Percentiles rank a stretch among this genome's conserved stretches.
These are phyloP conservation scores for Exutisphaerella laricina DNA, from an alignment of 2,329 filamentous ascomycete genomes.

Conservation along the genomic window DNA sequence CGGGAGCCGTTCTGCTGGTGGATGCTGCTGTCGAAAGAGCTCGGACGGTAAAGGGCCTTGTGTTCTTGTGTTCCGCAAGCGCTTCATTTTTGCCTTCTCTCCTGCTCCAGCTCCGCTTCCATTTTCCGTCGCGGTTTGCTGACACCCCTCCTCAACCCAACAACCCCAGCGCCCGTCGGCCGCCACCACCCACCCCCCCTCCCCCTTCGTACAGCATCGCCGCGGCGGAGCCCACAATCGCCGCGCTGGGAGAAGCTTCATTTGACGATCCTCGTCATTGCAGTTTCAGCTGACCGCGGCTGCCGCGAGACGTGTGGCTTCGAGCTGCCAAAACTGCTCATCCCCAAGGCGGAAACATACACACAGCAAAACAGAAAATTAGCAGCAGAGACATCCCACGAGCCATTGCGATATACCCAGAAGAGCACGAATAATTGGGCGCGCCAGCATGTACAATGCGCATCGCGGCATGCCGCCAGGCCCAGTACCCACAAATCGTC, in stretches of 20 bases:
- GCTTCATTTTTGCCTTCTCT: not conserved
- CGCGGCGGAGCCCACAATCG: constrained; percentile 4
- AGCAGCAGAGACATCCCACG: not conserved
- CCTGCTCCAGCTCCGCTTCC: not conserved
- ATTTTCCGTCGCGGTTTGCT: not conserved
- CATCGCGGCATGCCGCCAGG: constrained; percentile 70
- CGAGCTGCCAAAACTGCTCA: too few relatives aligned
- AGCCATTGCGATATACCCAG: constrained; percentile 7
- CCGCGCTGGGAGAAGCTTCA: too few relatives aligned
- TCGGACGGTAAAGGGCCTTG: not conserved
- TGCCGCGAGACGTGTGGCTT: constrained; percentile 4
- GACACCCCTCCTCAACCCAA: not conserved
- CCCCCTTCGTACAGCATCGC: not conserved
- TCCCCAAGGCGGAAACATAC: not conserved
- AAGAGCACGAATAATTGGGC: constrained; percentile 20
- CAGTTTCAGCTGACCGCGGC: constrained; percentile 7
- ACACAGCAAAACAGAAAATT: not conserved
- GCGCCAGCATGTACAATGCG: constrained; percentile 66
- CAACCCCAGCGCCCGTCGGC: not conserved
- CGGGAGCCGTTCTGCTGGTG: constrained; percentile 1
- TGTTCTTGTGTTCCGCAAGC: not conserved
- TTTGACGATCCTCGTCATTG: too few relatives aligned
- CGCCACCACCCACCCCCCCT: not conserved
- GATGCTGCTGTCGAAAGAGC: not conserved
- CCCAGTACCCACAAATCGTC: constrained; percentile 60